A percentile compares a stretch with the other conserved stretches of the same genome.
These are phyloP conservation scores for Cercospora brassicicola DNA, from an alignment of 2,329 filamentous ascomycete species.

Conservation along the genomic window DNA sequence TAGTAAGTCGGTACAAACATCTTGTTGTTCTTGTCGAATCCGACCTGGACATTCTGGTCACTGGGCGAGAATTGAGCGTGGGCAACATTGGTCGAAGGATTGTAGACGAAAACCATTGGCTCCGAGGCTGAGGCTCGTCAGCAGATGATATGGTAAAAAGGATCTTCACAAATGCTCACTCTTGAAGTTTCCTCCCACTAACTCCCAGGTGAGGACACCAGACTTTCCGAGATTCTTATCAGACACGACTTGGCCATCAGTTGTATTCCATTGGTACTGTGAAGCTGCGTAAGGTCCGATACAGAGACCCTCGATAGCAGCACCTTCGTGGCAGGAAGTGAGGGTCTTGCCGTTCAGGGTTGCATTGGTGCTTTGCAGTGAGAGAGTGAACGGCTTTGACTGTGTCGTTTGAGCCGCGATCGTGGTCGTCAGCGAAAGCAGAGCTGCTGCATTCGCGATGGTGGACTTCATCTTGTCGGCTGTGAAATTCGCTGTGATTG, in stretches of 20 bases:
- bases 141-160: not conserved
- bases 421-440: conserved; percentile 29
- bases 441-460: conserved; percentile 13
- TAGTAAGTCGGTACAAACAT: conserved; percentile 45
- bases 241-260: conserved; percentile 14
- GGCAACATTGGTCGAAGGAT: conserved; percentile 45
- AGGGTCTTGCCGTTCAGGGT: conserved; percentile 44
- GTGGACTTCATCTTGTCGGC: conserved; percentile 21
- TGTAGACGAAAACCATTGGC: conserved; percentile 40
- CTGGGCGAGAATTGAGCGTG: conserved; percentile 44
- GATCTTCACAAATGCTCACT: conserved; percentile 19
- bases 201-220: conserved; percentile 28
- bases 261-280: conserved; percentile 31
- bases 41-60: conserved; percentile 34
- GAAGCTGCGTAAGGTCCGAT: conserved; percentile 24
- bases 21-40: conserved; percentile 43
- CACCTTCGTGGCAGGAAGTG: conserved; percentile 50
- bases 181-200: conserved; percentile 38
- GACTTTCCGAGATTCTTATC: conserved; percentile 40
- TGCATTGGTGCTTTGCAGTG: conserved; percentile 42
- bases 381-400: conserved; percentile 48
- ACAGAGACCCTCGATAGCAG: conserved; percentile 52
- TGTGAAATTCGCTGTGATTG: not conserved
- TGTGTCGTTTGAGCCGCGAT: conserved; percentile 38
- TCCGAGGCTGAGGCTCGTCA: conserved; percentile 18